Evolutionary conservation across 257 asterid genomes (phyloP), one percentile per base, ranked within the genome.

Genomic region (Solanum chilense): DNA sequence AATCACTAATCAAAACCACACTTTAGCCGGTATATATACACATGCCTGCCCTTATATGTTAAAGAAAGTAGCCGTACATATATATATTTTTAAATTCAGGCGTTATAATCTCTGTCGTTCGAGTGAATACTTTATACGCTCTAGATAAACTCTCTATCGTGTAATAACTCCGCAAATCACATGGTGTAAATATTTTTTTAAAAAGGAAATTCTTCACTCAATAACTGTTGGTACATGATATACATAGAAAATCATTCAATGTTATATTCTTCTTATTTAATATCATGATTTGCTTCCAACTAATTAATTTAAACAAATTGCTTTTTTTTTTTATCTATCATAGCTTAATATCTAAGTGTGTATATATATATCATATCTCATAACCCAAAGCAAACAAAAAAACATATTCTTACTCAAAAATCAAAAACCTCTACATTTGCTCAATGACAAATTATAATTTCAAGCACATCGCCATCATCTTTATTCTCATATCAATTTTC

Each of bases 401-500:
- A 44, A 2, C 21, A 39, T 1, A 75, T 75, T 23, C 23, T 5
- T 49, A 21, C 35, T 75, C 21, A 41, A n/a, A 62, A 21, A 12
- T 75, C 21, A 41, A n/a, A 62, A n/a, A 6, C 6, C 14, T 45
- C 42, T 45, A 15, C 7, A 82, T 71, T 71, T 7, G 9, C 33
- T 29, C 10, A 74, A 14, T 18, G 77, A 18, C 12, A 7, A 77
- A 35, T 77, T 77, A 7, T 23, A 58, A n/a, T 84, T 41, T 45
- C 16, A 20, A 39, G 1, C 11, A 86, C 47, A 56, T 91, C 4
- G 84, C 87, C 77, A 58, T 89, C 39, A 6, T 86, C 85, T 9
- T 90, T 27, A 12, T 91, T 47, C 14, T 89, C 41, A 89, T 88
- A 9, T 62, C 88, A n/a, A 85, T 85, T 75, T 85, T 81, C 9